phyloP scores from a whole-genome alignment of 2,329 filamentous ascomycete genomes.

The Trematosphaeria pertusa region DNA sequence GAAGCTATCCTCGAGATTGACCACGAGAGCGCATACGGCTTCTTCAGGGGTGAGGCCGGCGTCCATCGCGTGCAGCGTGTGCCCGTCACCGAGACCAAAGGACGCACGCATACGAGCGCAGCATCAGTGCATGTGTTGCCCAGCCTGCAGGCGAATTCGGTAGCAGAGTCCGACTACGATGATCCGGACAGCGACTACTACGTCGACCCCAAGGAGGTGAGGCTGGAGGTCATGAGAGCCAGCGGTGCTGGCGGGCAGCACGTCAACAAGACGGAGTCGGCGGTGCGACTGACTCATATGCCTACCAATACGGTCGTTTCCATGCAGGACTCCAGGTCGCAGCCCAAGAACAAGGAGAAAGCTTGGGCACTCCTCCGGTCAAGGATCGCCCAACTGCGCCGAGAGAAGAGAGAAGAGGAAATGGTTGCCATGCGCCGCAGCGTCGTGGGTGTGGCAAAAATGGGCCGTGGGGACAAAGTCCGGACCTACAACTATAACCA shows the following conservation, averaged over 20 bases:
- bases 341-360: conserved; percentile 84
- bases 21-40: conserved; percentile 77
- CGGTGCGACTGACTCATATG: conserved; percentile 87
- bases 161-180: conserved; percentile 67
- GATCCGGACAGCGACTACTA: conserved; percentile 93
- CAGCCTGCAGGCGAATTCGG: conserved; percentile 69
- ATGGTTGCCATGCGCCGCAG: conserved; percentile 76
- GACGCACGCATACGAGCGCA: conserved; percentile 90
- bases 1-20: conserved; percentile 90
- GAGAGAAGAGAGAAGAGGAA: conserved; percentile 85
- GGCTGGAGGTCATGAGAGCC: conserved; percentile 87
- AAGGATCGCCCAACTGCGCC: conserved; percentile 77
- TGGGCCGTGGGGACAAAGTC: conserved; percentile 92
- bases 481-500: conserved; percentile 85
- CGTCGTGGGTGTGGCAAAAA: conserved; percentile 77
- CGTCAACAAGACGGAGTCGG: conserved; percentile 98
- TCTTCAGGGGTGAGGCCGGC: conserved; percentile 85
- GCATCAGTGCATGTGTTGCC: conserved; percentile 93
- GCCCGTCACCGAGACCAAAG: conserved; percentile 87
- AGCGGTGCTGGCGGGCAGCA: conserved; percentile 94
- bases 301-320: conserved; percentile 86
- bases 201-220: conserved; percentile 82
- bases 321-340: conserved; percentile 92
- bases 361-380: conserved; percentile 88
- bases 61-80: conserved; percentile 96